A percentile compares a stretch with the other conserved stretches of the same genome.
phyloP scores from a whole-genome alignment of 768 basidiomycete species.

The Rubroboletus satanas region DNA sequence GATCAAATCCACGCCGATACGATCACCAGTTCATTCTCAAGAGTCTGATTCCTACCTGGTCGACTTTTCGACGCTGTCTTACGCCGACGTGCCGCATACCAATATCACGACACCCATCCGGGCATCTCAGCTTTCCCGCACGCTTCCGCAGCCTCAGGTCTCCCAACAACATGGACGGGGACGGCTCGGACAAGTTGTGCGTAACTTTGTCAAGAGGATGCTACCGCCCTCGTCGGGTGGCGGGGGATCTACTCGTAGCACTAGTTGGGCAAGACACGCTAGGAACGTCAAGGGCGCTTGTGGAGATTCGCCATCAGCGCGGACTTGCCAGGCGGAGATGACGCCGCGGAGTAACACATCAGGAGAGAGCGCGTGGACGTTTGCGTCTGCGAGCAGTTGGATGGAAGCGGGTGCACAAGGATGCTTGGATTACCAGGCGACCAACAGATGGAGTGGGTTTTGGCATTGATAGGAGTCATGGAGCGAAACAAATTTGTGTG shows the following conservation, averaged over 20 bases:
- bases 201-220: conserved; percentile 21
- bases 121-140: background rate
- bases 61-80: conserved; percentile 16
- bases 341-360: conserved; percentile 17
- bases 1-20: background rate
- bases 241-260: background rate
- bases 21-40: conserved; percentile 1
- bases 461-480: conserved; percentile 9
- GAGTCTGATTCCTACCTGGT: conserved; percentile 6
- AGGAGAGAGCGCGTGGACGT: conserved; percentile 19
- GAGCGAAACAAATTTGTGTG: background rate
- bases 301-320: background rate
- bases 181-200: conserved; percentile 22
- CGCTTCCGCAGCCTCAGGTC: background rate
- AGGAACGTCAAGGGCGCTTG: background rate
- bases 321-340: background rate
- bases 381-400: conserved; percentile 14
- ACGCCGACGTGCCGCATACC: background rate
- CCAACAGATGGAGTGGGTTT: conserved; percentile 22
- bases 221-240: conserved; percentile 10
- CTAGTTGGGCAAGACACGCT: background rate
- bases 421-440: conserved; percentile 3
- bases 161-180: conserved; percentile 4
- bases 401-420: background rate
- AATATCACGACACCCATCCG: background rate